These are phyloP conservation scores for Pseudogymnoascus sp. DNA, from an alignment of 2,329 filamentous ascomycete species.

Conservation along the genomic window DNA sequence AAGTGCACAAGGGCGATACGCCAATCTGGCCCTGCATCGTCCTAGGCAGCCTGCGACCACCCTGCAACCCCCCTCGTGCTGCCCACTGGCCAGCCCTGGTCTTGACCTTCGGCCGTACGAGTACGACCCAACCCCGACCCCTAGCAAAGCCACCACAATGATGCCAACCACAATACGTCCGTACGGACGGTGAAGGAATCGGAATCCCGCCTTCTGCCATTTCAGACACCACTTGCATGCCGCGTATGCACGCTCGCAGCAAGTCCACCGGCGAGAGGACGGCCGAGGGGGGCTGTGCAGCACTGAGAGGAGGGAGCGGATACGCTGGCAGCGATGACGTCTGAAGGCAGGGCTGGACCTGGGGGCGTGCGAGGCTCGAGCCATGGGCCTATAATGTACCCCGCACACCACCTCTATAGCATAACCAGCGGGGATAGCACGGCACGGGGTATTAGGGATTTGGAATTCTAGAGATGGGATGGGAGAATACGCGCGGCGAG, in stretches of 20 bases:
- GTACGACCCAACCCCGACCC: background rate
- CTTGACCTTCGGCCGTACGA: background rate
- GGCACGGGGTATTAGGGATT: background rate
- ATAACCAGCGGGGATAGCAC: background rate
- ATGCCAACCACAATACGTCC: background rate
- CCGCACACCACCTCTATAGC: background rate
- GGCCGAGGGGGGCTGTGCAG: constrained; percentile 1
- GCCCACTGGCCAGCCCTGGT: background rate
- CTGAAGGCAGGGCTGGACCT: background rate
- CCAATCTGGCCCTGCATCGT: background rate
- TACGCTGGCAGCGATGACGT: background rate
- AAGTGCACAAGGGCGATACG: background rate
- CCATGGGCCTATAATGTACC: background rate
- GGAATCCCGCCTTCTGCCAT: background rate
- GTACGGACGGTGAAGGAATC: constrained; percentile 1
- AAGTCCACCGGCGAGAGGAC: background rate
- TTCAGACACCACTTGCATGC: background rate
- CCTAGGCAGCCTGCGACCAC: background rate
- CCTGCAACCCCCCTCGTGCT: background rate
- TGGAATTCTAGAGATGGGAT: background rate
- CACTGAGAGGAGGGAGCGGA: background rate
- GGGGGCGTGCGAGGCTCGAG: background rate
- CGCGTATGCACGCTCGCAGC: background rate
- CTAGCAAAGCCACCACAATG: background rate
- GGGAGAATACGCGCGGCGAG: background rate